Base-by-base conservation (phyloP, 2,329 filamentous ascomycete genomes). In the Pseudogymnoascus sp. region DNA sequence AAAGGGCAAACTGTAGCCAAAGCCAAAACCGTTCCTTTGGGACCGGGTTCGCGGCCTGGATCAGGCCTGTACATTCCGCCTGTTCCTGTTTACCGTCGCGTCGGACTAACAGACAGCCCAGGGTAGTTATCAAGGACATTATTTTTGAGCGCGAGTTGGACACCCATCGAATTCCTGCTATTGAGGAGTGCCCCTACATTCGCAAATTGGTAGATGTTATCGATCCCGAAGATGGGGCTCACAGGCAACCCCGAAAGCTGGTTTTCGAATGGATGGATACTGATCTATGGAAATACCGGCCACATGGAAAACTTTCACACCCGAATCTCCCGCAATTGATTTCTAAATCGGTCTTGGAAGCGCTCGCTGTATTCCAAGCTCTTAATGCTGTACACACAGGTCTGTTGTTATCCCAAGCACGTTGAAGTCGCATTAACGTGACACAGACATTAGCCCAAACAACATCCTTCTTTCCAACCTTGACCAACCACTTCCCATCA, bases 401-500 rank as follows among this genome's bases (percentile, higher is more conserved):
- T 45, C 41, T 45, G 11, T 2, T 13, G 19, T 21, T 6, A 21
- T 13, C 8, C 19, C 1, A 4, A 21, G 37, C 8, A 13, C 4
- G 19, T 13, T 11, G 5, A 45, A 21, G 10, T 1, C 10, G 10
- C 41, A 21, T 2, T 45, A 45, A 45, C 10, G 2, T 13, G 7
- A 1, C 4, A 21, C 13, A 70, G 68, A 70, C 65, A 62, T 70
- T 10, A 70, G 65, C 36, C 65, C 67, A 6, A 69, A 70, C 48
- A 71, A 71, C 43, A 62, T 69, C 14, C 68, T 67, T 28, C 11
- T 71, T 8, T 69, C 69, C 39, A 28, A 67, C 43, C 63, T 68
- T 14, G 37, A 69, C 61, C 41, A 62, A 3, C 19, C 14, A 64
- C 41, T 25, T 43, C 66, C 69, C 43, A 51, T 67, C 13, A 66